phyloP scores from a whole-genome alignment of 352 stramenopile genomes.

The Albugo laibachii region DNA sequence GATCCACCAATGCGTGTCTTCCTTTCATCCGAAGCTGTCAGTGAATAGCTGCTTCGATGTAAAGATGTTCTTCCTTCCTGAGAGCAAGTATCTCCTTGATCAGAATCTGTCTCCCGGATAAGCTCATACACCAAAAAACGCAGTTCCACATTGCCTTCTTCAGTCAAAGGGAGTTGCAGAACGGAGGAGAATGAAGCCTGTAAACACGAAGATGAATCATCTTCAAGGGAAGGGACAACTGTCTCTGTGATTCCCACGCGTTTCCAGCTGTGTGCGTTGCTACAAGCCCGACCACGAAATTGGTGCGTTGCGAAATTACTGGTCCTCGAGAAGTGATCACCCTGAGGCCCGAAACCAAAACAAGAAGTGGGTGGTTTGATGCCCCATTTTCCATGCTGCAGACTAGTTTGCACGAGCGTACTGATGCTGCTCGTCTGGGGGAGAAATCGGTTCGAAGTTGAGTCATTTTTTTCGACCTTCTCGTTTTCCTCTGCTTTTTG shows the following conservation, averaged over 20 bases:
- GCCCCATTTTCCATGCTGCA: constrained; percentile 26
- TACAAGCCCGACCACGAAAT: too few species aligned
- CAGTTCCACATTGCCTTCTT: constrained; percentile 17
- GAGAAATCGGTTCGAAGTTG: too few species aligned
- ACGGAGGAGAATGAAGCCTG: constrained; percentile 59
- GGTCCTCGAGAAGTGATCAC: constrained; percentile 8
- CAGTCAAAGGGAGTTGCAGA: constrained; percentile 48
- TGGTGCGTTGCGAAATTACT: too few species aligned
- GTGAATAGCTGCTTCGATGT: background rate
- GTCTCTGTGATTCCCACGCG: constrained; percentile 63
- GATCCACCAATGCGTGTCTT: background rate
- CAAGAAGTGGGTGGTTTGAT: too few species aligned
- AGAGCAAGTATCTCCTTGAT: background rate
- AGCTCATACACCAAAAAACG: constrained; percentile 64
- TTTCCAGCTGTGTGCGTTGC: constrained; percentile 17
- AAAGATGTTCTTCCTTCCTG: background rate
- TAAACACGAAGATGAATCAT: constrained; percentile 5
- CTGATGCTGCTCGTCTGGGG: constrained; percentile 22
- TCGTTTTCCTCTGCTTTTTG: constrained; percentile 20
- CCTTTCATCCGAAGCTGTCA: background rate
- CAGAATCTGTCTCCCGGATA: background rate
- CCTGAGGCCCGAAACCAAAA: constrained; percentile 11
- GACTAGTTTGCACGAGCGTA: constrained; percentile 41
- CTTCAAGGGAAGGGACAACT: constrained; percentile 36
- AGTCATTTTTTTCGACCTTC: constrained; percentile 17